phyloP scores from a whole-genome alignment of 1,284 basidiomycete genomes.

The Ustanciosporium gigantosporum region DNA sequence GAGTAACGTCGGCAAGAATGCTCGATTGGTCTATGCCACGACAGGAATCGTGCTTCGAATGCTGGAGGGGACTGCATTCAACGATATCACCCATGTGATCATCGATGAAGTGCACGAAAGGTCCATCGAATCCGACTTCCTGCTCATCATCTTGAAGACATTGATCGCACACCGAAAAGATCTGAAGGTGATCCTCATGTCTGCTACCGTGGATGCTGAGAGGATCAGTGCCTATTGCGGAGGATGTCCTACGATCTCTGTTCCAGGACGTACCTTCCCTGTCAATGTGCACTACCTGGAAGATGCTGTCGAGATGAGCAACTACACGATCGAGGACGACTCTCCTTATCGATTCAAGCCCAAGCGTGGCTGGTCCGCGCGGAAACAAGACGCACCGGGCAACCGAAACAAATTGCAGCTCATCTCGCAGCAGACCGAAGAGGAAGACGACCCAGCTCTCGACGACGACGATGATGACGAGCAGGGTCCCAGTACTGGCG shows the following conservation, averaged over 20 bases:
- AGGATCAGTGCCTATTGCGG: constrained; percentile 93
- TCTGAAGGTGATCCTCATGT: constrained; percentile 94
- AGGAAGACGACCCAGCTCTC: constrained; percentile 74
- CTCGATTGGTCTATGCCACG: constrained; percentile 67
- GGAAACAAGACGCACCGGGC: constrained; percentile 41
- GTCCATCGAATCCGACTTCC: constrained; percentile 95
- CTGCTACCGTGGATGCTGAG: constrained; percentile 88
- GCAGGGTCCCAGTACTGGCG: constrained; percentile 60
- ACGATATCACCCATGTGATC: constrained; percentile 90
- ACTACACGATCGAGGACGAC: constrained; percentile 76
- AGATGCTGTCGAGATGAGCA: constrained; percentile 83
- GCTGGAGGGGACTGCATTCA: constrained; percentile 87
- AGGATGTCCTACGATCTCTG: constrained; percentile 74
- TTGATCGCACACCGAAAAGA: constrained; percentile 77
- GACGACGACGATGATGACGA: constrained; percentile 77
- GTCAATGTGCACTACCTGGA: constrained; percentile 87
- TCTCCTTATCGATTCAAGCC: constrained; percentile 75
- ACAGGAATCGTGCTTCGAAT: constrained; percentile 96
- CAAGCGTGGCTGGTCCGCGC: constrained; percentile 28
- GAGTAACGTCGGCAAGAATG: constrained; percentile 67
- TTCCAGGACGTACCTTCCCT: constrained; percentile 96
- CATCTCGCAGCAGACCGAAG: constrained; percentile 66
- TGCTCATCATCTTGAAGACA: constrained; percentile 92
- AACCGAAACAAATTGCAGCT: constrained; percentile 70
- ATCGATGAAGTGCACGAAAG: constrained; percentile 91